Evolutionary conservation across 2,329 filamentous ascomycete genomes (phyloP), one percentile per base, ranked within the genome.

Genomic region (Colletotrichum trifolii): DNA sequence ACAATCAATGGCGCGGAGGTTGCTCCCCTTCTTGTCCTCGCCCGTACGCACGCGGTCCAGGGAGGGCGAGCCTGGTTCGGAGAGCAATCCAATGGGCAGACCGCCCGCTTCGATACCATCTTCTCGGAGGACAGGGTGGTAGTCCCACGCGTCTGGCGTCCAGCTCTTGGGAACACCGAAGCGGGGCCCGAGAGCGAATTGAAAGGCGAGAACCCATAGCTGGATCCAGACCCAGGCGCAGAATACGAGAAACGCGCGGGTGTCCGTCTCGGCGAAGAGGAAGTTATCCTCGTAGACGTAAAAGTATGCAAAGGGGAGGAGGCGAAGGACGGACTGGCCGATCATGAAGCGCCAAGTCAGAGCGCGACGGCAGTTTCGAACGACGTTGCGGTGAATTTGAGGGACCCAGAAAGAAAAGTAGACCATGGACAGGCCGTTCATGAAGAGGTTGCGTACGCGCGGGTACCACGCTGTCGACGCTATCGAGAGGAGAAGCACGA

Each of bases 351-450:
- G 91, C 94, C 94, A 97, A 4, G 90, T 86, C n/a, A 98, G 83
- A 1, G 95, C 94, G 71, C 92, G 92, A 45, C 94, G 92, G 76
- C 94, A 97, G 78, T 97, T 97, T 58, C 95, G 92, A 77, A 92
- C 88, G 57, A 91, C 84, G 75, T 99, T 99, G 67, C 96, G 92
- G 73, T 91, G 87, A 70, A 98, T 97, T 76, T 99, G 96, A 0
- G 96, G 95, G 1, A 89, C 75, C 95, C 95, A 98, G 74, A 97
- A 90, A 17, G 94, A 97, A 48, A 97, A 86, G 74, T 97, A 97
- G 57, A 86, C 69, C 71, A 95, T 88, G 2, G 87, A 84, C 25
- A 97, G 79, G 3, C 83, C 68, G 73, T 94, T 87, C 71, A 87
- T 80, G 74, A 89, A 90, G 54, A 80, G 73, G 33, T 83, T 79